Evolutionary conservation across 176 grass and related monocot genomes (phyloP).

Genomic region (Oryza glaberrima): DNA sequence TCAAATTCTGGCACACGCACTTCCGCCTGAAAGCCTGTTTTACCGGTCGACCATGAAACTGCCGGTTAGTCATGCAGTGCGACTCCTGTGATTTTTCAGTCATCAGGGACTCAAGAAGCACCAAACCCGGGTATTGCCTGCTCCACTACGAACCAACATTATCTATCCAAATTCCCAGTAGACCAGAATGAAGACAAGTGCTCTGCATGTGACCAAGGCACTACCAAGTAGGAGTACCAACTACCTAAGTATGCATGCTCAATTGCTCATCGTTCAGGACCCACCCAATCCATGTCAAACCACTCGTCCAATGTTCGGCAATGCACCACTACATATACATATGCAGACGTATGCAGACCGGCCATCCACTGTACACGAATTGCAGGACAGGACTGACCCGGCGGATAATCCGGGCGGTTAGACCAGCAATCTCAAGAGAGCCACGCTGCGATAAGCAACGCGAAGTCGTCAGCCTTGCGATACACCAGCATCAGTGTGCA

Average conservation of each 20-base stretch:
- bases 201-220: background rate
- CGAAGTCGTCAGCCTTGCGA: slow-evolving; percentile 18
- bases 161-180: background rate
- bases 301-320: background rate
- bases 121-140: slow-evolving; percentile 12
- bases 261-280: background rate
- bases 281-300: background rate
- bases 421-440: background rate
- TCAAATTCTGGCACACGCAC: background rate
- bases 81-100: background rate
- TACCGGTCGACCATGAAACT: background rate
- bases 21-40: background rate
- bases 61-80: background rate
- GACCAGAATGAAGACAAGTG: background rate
- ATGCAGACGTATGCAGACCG: background rate
- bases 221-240: background rate
- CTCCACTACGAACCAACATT: slow-evolving; percentile 21
- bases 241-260: background rate
- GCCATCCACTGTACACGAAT: background rate
- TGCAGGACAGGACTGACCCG: background rate
- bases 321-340: background rate
- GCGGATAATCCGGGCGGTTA: background rate
- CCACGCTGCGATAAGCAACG: background rate
- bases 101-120: background rate
- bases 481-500: background rate